A percentile compares a stretch with the other conserved stretches of the same genome.
These are phyloP conservation scores for Vanilla planifolia DNA, from an alignment of 106 monocot genomes.

Conservation along the genomic window DNA sequence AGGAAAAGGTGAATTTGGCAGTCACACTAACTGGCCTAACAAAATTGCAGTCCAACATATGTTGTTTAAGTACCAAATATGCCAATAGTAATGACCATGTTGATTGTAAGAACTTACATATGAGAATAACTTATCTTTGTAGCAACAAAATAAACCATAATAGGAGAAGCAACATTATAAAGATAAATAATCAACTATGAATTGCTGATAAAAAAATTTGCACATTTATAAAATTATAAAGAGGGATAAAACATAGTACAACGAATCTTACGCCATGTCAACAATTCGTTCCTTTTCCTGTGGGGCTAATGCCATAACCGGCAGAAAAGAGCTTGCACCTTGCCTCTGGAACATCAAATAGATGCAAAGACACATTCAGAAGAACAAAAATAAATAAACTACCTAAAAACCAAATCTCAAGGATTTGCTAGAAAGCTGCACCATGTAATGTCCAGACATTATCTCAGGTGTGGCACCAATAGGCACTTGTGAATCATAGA, in stretches of 20 bases:
- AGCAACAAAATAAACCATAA: too few relatives aligned
- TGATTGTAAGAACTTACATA: too few relatives aligned
- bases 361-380: background rate
- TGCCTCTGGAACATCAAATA: slow-evolving; percentile 50
- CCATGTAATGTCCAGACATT: slow-evolving; percentile 97
- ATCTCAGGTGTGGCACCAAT: slow-evolving; percentile 92
- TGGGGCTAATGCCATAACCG: slow-evolving; percentile 98
- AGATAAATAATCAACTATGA: too few relatives aligned
- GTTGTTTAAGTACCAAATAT: too few relatives aligned
- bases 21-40: too few relatives aligned
- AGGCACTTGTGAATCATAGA: slow-evolving; percentile 88
- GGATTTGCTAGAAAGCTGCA: slow-evolving; percentile 11
- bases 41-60: too few relatives aligned
- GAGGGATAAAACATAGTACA: background rate
- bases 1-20: too few relatives aligned
- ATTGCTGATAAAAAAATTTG: too few relatives aligned
- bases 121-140: too few relatives aligned
- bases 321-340: slow-evolving; percentile 95
- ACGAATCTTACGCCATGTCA: slow-evolving; percentile 90
- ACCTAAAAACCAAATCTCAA: background rate
- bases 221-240: background rate
- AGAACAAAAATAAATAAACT: slow-evolving; percentile 5
- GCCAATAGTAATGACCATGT: too few relatives aligned
- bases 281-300: slow-evolving; percentile 94
- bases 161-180: too few relatives aligned